A percentile compares a stretch with the other conserved stretches of the same genome.
Conservation (phyloP, 2,329 filamentous ascomycete genomes). For the Albifimbria verrucaria region DNA sequence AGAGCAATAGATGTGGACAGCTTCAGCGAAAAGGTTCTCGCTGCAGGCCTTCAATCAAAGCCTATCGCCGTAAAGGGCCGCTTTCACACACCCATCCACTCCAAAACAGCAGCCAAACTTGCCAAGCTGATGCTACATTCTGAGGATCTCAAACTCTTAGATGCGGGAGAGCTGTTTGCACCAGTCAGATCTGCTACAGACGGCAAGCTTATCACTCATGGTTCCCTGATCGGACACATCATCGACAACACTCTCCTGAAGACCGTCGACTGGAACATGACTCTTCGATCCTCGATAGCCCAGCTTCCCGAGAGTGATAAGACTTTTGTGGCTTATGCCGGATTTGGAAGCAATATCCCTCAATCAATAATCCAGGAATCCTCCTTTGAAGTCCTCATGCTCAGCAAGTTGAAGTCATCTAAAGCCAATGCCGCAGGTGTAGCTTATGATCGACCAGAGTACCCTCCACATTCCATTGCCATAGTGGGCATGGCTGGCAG, state of each 20-base stretch:
- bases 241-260: background rate
- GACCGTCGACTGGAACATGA: background rate
- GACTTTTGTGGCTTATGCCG: background rate
- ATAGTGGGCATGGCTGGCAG: slow-evolving; percentile 3
- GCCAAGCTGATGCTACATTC: background rate
- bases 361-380: background rate
- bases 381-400: background rate
- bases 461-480: background rate
- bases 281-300: background rate
- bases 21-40: background rate
- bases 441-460: background rate
- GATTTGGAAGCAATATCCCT: background rate
- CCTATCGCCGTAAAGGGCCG: background rate
- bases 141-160: background rate
- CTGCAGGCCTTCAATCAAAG: background rate
- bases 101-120: background rate
- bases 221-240: background rate
- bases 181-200: background rate
- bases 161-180: background rate
- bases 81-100: background rate
- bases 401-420: background rate
- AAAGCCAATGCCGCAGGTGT: background rate
- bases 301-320: background rate
- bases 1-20: background rate
- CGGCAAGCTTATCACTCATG: background rate